phyloP scores from a whole-genome alignment of 768 basidiomycete genomes.

The Coprinopsis marcescibilis region DNA sequence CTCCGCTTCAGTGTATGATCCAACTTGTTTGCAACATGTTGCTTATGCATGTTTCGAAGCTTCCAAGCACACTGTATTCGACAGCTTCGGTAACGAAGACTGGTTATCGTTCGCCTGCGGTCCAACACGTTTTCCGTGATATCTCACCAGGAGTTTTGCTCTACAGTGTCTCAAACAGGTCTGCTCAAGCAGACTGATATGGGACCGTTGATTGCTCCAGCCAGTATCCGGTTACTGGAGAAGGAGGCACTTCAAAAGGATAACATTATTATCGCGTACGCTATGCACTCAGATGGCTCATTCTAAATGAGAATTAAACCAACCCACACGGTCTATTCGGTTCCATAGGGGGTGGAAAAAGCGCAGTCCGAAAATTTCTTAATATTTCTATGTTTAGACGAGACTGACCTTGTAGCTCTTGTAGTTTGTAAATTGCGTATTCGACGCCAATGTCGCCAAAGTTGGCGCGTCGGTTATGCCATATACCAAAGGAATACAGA shows the following conservation, averaged over 20 bases:
- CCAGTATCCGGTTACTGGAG: not conserved
- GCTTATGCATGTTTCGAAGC: no score
- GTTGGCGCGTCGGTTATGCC: conserved; percentile 19
- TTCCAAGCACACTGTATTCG: no score
- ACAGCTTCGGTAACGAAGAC: no score
- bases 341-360: conserved; percentile 25
- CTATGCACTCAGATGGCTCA: not conserved
- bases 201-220: no score
- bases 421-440: conserved; percentile 22
- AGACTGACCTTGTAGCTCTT: not conserved
- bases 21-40: no score
- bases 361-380: conserved; percentile 18
- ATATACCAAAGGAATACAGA: conserved; percentile 17
- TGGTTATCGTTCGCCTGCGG: no score
- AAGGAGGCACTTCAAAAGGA: not conserved
- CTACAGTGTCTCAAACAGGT: no score
- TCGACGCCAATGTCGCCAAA: not conserved
- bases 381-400: not conserved
- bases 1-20: no score
- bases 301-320: not conserved
- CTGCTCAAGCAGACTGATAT: no score
- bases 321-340: not conserved
- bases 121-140: no score
- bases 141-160: no score
- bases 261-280: not conserved